Base-by-base conservation (phyloP, 768 basidiomycete genomes). In the Pisolithus albus region DNA sequence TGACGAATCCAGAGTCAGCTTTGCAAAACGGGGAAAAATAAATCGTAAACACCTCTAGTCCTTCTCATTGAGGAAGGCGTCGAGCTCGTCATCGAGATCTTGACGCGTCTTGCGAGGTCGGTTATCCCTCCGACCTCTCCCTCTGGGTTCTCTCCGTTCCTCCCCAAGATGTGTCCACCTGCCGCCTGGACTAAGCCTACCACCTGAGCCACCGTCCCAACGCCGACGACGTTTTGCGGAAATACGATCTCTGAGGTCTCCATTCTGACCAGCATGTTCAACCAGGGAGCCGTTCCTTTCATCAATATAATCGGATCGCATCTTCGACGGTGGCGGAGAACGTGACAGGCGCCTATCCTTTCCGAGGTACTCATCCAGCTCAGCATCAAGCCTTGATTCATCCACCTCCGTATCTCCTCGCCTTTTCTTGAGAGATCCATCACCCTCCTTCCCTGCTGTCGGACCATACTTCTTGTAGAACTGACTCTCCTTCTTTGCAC, bases 41-140 rank as follows among this genome's bases (percentile, higher is more conserved):
- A 19, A 16, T 36, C 8, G 46, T 47, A 5, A 32, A 11, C 18
- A 47, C 46, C 43, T 18, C 63, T 59, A 76, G 52, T 73, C 67
- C 57, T 72, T 73, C 56, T 75, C 73, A 24, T 79, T 81, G 56
- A 88, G 64, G 67, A 91, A 91, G 15, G 84, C 83, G 30, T 92
- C 89, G 44, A 92, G 71, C 61, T 92, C 89, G 46, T 84, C 87
- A 56, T 92, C 89, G 36, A 92, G 72, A 58, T 92, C 87, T 67
- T 86, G 79, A 62, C 83, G 82, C 1, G 80, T 86, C 66, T 81
- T 82, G 52, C 64, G 75, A 21, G 75, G 70, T 10, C 75, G 72
- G 53, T 66, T 62, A 52, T 64, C 64, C 52, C 72, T 72, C 41
- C 76, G 70, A 37, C 70, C 66, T 51, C 70, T 61, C 58, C 67